Conservation (phyloP, 441 rosid genomes). For the Bocquillonia castaneifolia region DNA sequence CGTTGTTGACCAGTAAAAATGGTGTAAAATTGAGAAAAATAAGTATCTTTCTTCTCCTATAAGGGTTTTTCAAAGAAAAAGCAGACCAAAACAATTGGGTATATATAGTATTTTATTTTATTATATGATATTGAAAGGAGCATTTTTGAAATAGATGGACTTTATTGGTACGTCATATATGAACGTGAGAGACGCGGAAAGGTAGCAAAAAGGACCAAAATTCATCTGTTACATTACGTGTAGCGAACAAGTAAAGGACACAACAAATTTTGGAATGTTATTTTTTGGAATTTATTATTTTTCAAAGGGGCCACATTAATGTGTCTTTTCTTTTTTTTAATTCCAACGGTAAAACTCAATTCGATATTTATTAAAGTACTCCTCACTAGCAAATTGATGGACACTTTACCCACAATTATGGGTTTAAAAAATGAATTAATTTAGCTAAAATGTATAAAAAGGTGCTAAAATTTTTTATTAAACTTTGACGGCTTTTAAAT, state of each 20-base stretch:
- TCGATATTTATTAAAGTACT: too few species aligned
- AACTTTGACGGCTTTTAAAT: too few species aligned
- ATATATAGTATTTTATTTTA: not conserved
- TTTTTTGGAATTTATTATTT: not conserved
- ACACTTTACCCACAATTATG: too few species aligned
- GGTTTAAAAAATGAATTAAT: too few species aligned
- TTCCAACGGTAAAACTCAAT: too few species aligned
- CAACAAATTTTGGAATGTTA: not conserved
- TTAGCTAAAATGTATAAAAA: too few species aligned
- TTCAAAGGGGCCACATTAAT: too few species aligned
- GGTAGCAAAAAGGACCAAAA: not conserved
- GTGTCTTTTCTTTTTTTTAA: too few species aligned
- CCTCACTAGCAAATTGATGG: too few species aligned
- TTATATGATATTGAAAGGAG: not conserved
- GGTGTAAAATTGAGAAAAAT: not conserved
- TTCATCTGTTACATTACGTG: not conserved
- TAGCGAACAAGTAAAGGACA: not conserved
- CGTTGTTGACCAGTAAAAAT: conserved; percentile 26
- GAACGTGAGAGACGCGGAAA: not conserved
- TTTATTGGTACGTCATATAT: too few species aligned
- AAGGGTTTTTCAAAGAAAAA: conserved; percentile 12
- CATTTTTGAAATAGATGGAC: not conserved
- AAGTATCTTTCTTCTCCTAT: not conserved
- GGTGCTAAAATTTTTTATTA: too few species aligned
- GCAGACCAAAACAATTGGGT: conserved; percentile 16